Base-by-base conservation (phyloP, 371 early-diverging fungal species). In the Thermomucor indicae-seudaticae region DNA sequence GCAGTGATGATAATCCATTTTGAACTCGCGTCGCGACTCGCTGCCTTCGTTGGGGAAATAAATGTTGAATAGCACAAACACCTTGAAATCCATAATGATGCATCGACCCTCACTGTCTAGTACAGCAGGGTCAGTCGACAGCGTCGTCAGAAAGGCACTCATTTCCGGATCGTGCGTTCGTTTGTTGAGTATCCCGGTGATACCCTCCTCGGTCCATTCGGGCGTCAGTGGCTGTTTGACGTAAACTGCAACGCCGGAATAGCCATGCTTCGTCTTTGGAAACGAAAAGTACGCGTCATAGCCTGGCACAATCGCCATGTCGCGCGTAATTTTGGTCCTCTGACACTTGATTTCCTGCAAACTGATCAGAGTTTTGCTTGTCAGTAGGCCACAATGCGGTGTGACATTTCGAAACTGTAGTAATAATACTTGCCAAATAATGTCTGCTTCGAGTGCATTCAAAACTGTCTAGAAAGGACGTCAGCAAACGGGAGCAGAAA, bases 301-400 rank as follows among this genome's bases (percentile, higher is more conserved):
- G 1, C 89, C 89, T 4, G 83, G 78, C 0, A 86, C 76, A n/a
- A 87, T 28, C 1, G 85, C 88, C 39, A 86, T 53, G 11, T 83
- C 81, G 20, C 79, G 44, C 14, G 83, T 75, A 5, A 87, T 39
- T 48, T 78, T 77, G 1, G 72, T 58, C 4, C 85, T 67, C 10
- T 81, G 72, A 31, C 84, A 74, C 68, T 90, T 91, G 43, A 83
- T 78, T 66, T 93, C 94, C 61, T 93, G 94, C 6, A 92, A 57
- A 60, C 76, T 76, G 34, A 38, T 19, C 34, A 17, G 22, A n/a
- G 7, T 43, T 35, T 19, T n/a, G n/a, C n/a, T n/a, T 37, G 30
- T 46, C 30, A 46, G 3, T 42, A 6, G 34, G n/a, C 34, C 34
- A 16, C 7, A 10, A 23, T 28, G 44, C 24, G 29, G 4, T 8